A percentile compares a stretch with the other conserved stretches of the same genome.
Evolutionary conservation across 176 grass and related monocot species (phyloP).

Genomic region (Phragmites australis): DNA sequence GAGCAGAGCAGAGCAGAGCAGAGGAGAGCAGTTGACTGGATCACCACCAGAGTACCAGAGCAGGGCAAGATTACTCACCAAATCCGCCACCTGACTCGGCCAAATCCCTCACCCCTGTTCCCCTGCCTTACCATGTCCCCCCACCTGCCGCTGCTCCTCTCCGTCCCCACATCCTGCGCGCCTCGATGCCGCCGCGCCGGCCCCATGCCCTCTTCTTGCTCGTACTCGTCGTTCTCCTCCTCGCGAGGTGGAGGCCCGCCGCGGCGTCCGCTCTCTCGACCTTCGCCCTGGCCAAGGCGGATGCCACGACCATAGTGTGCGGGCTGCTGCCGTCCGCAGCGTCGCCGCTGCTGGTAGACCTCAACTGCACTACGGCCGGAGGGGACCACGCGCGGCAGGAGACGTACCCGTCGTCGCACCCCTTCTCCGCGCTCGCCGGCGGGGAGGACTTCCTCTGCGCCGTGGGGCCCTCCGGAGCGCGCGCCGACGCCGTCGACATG

Average conservation of each 20-base stretch:
- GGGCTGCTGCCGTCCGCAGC: constrained; percentile 50
- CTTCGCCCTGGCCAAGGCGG: constrained; percentile 61
- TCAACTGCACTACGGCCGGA: constrained; percentile 65
- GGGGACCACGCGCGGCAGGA: constrained; percentile 38
- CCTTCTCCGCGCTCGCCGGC: constrained; percentile 67
- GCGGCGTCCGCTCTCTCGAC: constrained; percentile 51
- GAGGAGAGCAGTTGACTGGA: neutral
- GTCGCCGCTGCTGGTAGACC: constrained; percentile 34
- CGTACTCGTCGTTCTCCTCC: neutral
- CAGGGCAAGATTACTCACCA: neutral
- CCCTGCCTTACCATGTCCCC: constrained; percentile 47
- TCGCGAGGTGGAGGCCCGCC: neutral
- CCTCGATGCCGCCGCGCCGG: constrained; percentile 13
- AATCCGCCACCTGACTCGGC: constrained; percentile 26
- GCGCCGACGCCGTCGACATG: constrained; percentile 50
- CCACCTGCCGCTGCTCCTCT: constrained; percentile 4
- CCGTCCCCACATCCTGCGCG: neutral
- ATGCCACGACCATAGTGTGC: constrained; percentile 61
- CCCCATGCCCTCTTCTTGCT: neutral
- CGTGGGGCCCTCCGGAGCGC: constrained; percentile 29
- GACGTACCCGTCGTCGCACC: constrained; percentile 51
- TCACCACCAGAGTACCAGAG: neutral
- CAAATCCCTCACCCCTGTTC: neutral
- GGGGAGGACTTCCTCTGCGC: constrained; percentile 80
- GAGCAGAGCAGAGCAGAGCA: neutral